A percentile compares a stretch with the other conserved stretches of the same genome.
phyloP scores from a whole-genome alignment of 2,329 filamentous ascomycete genomes.

The Camillea tinctor region DNA sequence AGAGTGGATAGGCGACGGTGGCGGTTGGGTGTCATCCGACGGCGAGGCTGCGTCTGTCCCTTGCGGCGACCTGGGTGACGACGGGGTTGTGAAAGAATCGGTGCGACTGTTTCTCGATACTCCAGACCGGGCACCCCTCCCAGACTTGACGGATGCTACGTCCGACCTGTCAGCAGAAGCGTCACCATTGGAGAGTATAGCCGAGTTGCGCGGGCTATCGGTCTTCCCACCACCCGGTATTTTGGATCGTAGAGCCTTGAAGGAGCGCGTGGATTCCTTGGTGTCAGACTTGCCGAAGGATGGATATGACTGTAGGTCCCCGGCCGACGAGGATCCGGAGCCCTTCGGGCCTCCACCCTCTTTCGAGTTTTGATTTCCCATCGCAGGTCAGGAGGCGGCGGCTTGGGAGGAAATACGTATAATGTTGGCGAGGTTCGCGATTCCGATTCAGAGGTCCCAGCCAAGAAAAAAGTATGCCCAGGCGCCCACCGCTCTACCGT shows the following conservation, averaged over 20 bases:
- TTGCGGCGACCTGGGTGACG: slow-evolving; percentile 42
- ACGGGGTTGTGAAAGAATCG: slow-evolving; percentile 42
- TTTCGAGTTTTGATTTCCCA: slow-evolving; percentile 76
- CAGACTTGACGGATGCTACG: slow-evolving; percentile 71
- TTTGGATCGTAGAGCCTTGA: slow-evolving; percentile 83
- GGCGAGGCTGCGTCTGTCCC: slow-evolving; percentile 43
- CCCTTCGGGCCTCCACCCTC: slow-evolving; percentile 54
- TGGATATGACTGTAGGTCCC: slow-evolving; percentile 78
- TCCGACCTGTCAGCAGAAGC: slow-evolving; percentile 64
- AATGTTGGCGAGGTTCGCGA: slow-evolving; percentile 5
- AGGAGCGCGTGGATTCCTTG: slow-evolving; percentile 84
- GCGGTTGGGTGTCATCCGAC: slow-evolving; percentile 55
- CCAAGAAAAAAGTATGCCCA: slow-evolving; percentile 22
- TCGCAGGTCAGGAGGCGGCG: slow-evolving; percentile 34
- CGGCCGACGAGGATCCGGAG: slow-evolving; percentile 43
- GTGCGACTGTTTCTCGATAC: slow-evolving; percentile 48
- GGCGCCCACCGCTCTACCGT: slow-evolving; percentile 27
- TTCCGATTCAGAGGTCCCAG: slow-evolving; percentile 11
- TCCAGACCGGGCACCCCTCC: slow-evolving; percentile 58
- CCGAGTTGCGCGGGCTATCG: slow-evolving; percentile 80
- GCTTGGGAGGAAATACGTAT: slow-evolving; percentile 1
- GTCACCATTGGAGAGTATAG: slow-evolving; percentile 63
- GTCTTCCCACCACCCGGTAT: slow-evolving; percentile 72
- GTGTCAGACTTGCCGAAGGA: slow-evolving; percentile 93
- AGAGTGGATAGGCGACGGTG: slow-evolving; percentile 85